Evolutionary conservation across 2,329 filamentous ascomycete species (phyloP).

Genomic region (Capronia americana): DNA sequence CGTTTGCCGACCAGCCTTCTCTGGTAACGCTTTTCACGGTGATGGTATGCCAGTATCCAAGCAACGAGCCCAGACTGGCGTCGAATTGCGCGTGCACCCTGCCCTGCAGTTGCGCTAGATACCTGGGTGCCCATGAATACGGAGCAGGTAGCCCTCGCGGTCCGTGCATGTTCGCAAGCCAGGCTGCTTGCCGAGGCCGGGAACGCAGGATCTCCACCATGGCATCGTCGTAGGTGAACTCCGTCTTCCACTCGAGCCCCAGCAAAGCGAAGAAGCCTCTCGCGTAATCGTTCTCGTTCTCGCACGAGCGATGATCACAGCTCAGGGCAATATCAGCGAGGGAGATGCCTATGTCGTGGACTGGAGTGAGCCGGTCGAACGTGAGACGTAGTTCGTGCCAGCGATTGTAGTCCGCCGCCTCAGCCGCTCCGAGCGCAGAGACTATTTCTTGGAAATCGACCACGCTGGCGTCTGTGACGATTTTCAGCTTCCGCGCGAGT

Average conservation of each 20-base stretch:
- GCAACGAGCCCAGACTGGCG: not conserved
- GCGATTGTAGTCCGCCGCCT: not conserved
- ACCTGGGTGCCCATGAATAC: not conserved
- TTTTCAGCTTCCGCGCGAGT: not conserved
- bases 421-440: not conserved
- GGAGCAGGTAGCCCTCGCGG: not conserved
- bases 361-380: not conserved
- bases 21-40: not conserved
- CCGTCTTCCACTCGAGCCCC: not conserved
- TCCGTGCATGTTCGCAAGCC: not conserved
- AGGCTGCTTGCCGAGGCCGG: not conserved
- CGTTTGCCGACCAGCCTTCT: not conserved
- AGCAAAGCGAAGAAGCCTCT: not conserved
- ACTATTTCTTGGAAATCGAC: not conserved
- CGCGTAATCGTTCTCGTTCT: not conserved
- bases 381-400: not conserved
- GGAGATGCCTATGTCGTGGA: not conserved
- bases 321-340: not conserved
- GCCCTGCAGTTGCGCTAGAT: not conserved
- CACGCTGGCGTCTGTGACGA: not conserved
- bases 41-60: not conserved
- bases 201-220: not conserved
- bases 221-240: not conserved
- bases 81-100: not conserved
- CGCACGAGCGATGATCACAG: not conserved